Base-by-base conservation (phyloP, 805 yeast genomes). In the Wickerhamomyces sydowiorum region DNA sequence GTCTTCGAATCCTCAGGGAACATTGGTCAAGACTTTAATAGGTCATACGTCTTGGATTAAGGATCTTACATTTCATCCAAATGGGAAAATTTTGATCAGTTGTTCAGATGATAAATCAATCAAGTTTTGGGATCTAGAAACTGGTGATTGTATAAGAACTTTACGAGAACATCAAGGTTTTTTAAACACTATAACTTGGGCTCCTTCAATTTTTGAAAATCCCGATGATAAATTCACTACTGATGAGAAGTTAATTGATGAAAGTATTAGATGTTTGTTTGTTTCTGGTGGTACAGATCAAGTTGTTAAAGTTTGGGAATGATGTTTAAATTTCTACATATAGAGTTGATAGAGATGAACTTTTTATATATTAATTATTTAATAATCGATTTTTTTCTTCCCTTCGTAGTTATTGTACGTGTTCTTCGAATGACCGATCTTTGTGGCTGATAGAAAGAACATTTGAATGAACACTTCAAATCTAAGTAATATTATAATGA, bases 261-360 rank as follows among this genome's bases (percentile, higher is more conserved):
- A 64, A 24, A 69, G 69, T 42, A 77, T 83, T 67, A 67, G 89
- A 53, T 78, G 86, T 50, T 66, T 79, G 33, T 82, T 93, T 58
- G 96, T 82, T 34, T 84, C 95, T 23, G 96, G 97, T 52, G 97
- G 98, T 33, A 87, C 96, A 46, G 99, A 93, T 64, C 88, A 90
- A 56, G 70, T 83, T 51, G 93, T 89, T 41, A 89, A 86, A 61
- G 77, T 93, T 52, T 93, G 99, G 99, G 77, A 72, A 51, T 80
- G 67, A 47, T 13, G 27, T 32, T 4, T 17, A 17, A 30, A 17
- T 12, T 5, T 8, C 8, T 3, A 5, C 18, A 30, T 10, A 18
- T 30, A 10, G 3, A 30, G 27, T 8, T 24, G 10, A 8, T 12
- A 24, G 12, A 24, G 10, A 12, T 24, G 12, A 8, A 24, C 27